Base-by-base conservation (phyloP, 495 filamentous ascomycete species). In the Penicillium longicatenatum region DNA sequence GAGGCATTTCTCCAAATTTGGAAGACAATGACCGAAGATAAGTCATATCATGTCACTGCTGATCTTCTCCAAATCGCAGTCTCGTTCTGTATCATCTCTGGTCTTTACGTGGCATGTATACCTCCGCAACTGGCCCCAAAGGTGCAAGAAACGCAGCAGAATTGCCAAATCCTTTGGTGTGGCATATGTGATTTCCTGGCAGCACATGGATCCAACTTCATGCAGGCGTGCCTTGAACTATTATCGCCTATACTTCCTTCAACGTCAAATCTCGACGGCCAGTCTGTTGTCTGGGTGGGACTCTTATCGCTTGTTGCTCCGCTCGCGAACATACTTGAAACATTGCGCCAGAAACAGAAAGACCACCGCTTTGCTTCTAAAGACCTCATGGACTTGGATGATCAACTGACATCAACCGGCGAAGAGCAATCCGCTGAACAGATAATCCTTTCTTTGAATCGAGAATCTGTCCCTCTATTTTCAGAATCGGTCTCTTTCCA, bases 311-410 rank as follows among this genome's bases (percentile, higher is more conserved):
- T 78, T 20, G 22, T 73, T 16, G n/a, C 29, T 19, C 74, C 75
- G 10, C 65, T 79, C 14, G 48, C 64, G 2, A 50, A 63, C 26
- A 61, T 74, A 3, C 72, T 90, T 22, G 80, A 83, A 33, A 73
- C 73, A 19, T 51, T 71, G 37, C 66, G 72, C 33, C 61, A 69
- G 35, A 50, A 29, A 10, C 67, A 70, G n/a, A 69, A 70, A 46
- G n/a, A 61, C 50, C 35, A 54, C 42, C 24, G 52, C 5, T 43
- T 45, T 10, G 3, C 48, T 9, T 54, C 64, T 24, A 70, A 74
- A 33, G 87, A 93, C 62, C 60, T 74, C 14, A 92, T 96, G 89
- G 92, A 96, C 55, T 66, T 96, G 21, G 92, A 96, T 60, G 84
- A 88, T 50, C 82, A 80, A 14, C 86, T 92, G 26, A 81, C 84